Conservation (phyloP, 768 basidiomycete genomes). For the Hortiboletus campestris region DNA sequence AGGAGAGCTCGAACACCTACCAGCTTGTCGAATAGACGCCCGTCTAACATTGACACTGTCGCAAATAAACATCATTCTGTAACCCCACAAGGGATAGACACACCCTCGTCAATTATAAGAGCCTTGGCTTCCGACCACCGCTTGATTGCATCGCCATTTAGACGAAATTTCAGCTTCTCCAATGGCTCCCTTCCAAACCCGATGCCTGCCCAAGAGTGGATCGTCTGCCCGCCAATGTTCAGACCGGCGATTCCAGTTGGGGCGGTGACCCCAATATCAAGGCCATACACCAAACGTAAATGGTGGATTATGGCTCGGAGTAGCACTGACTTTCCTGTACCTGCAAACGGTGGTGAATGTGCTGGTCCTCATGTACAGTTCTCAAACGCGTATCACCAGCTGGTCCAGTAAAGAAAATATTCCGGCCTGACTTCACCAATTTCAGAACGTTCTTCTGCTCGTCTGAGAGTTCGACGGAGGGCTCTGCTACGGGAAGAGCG, state of each 20-base stretch:
- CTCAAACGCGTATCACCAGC: constrained; percentile 46
- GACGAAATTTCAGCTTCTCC: constrained; percentile 39
- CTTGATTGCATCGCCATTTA: constrained; percentile 25
- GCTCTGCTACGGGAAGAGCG: constrained; percentile 1
- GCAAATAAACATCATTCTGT: not conserved
- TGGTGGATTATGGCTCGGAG: constrained; percentile 56
- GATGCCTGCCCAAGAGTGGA: constrained; percentile 68
- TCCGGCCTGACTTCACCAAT: constrained; percentile 51
- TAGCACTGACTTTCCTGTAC: constrained; percentile 73
- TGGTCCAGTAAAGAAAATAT: constrained; percentile 74
- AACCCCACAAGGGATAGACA: not conserved
- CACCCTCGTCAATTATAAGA: constrained; percentile 74
- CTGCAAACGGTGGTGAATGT: constrained; percentile 25
- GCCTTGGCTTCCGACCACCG: constrained; percentile 54
- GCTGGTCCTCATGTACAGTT: not conserved
- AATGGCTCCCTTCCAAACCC: constrained; percentile 53
- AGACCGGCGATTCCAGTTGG: constrained; percentile 64
- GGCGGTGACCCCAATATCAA: constrained; percentile 57
- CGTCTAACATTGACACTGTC: constrained; percentile 77
- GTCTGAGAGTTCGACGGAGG: constrained; percentile 26
- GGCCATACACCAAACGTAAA: constrained; percentile 32
- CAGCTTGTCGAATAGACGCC: constrained; percentile 65
- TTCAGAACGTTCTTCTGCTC: constrained; percentile 44
- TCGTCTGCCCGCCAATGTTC: constrained; percentile 67
- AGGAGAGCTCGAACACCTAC: constrained; percentile 41